Base-by-base conservation (phyloP, 169 alveolate species). In the Cystoisospora suis region DNA sequence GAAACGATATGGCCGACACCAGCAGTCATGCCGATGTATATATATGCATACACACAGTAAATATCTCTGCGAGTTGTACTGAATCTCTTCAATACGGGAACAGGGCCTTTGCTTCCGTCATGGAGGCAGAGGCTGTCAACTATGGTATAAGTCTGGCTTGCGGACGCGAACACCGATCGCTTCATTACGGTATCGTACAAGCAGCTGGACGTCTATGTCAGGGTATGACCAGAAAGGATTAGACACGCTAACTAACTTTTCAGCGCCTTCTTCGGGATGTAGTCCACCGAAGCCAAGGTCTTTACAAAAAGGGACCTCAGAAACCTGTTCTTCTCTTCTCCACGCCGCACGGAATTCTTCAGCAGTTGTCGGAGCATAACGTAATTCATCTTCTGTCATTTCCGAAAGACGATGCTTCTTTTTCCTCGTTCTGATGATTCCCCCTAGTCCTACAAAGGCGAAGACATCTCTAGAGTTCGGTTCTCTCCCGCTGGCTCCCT, bases 301-400 rank as follows among this genome's bases (percentile, higher is more conserved):
- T 44, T 65, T 65, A 44, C 79, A 65, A 29, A 65, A 65, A 20
- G 79, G 79, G 46, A 65, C 79, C 0, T 65, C 79, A 23, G 7
- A 34, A 44, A 65, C 79, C 36, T 65, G 79, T 65, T 65, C 79
- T 65, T 65, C 79, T 40, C 79, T 40, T 65, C 79, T 7, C 79
- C 79, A 65, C 4, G 46, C 79, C 27, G 79, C 79, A 4, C 79
- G 79, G 42, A 27, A 65, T 65, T 65, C 79, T 29, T 65, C 79
- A 20, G 79, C 79, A 20, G 79, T 65, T 40, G 79, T 65, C 6
- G 79, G 79, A 29, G 79, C 79, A 29, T 65, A 65, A 29, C 79
- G 79, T 7, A 65, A 17, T 20, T 65, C 79, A 29, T 65, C 79
- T 29, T 65, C 79, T 23, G 79, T 65, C 38, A 65, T 17, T 40